phyloP scores from a whole-genome alignment of 176 grass and related monocot species.

The Carex kokanica region DNA sequence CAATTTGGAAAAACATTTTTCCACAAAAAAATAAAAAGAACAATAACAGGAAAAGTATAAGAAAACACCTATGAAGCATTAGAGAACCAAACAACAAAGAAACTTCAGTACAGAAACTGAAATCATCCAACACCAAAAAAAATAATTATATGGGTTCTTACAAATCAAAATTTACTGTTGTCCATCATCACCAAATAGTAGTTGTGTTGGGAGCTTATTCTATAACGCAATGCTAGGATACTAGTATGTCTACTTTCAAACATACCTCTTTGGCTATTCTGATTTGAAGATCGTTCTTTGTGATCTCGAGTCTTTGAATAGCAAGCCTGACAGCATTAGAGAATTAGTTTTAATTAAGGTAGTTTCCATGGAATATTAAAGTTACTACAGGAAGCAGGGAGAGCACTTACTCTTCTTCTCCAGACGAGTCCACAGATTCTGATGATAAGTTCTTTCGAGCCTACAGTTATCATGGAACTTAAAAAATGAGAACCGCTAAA shows the following conservation, averaged over 20 bases:
- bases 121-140: background rate
- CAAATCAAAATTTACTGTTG: background rate
- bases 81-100: background rate
- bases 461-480: conserved; percentile 41
- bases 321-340: conserved; percentile 67
- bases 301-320: conserved; percentile 93
- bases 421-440: conserved; percentile 76
- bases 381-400: background rate
- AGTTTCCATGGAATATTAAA: background rate
- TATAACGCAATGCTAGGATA: background rate
- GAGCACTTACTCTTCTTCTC: conserved; percentile 92
- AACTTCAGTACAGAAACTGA: background rate
- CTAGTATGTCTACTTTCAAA: conserved; percentile 13
- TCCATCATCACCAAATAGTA: conserved; percentile 1
- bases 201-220: background rate
- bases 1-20: background rate
- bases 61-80: background rate
- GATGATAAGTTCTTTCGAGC: conserved; percentile 68
- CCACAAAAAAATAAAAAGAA: background rate
- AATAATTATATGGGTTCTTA: conserved; percentile 19
- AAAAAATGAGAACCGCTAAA: conserved; percentile 35
- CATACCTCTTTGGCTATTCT: conserved; percentile 96
- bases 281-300: conserved; percentile 90
- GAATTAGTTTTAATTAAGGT: conserved; percentile 4
- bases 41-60: background rate